Evolutionary conservation across 768 basidiomycete genomes (phyloP).

Genomic region (Lenzites betulinus): DNA sequence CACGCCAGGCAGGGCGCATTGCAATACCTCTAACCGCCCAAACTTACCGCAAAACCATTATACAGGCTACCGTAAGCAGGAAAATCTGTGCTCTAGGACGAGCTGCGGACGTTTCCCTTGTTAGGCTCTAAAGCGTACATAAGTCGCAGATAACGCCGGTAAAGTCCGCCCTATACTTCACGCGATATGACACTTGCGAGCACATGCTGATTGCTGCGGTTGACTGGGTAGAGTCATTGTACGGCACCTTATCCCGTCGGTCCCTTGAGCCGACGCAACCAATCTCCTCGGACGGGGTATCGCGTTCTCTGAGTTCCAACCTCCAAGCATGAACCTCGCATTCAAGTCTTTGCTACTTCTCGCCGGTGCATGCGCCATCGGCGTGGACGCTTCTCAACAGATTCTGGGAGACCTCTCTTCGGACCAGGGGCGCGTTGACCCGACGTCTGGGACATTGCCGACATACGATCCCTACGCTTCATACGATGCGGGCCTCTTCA

Average conservation of each 20-base stretch:
- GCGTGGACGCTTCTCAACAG: background rate
- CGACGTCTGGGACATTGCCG: background rate
- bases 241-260: too few relatives aligned
- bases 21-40: too few relatives aligned
- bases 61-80: too few relatives aligned
- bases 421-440: background rate
- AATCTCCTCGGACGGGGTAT: background rate
- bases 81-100: too few relatives aligned
- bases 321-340: background rate
- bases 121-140: background rate
- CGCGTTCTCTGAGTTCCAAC: background rate
- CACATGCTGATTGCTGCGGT: background rate
- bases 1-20: too few relatives aligned
- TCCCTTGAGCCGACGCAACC: background rate
- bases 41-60: too few relatives aligned
- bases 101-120: too few relatives aligned
- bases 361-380: background rate
- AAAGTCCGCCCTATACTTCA: background rate
- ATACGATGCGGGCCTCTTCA: slow-evolving; percentile 13
- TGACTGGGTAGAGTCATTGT: background rate
- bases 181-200: background rate
- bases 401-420: background rate
- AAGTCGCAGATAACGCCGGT: background rate
- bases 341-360: background rate
- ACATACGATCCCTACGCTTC: background rate